Base-by-base conservation (phyloP, 129 eudicot species). In the Calendula officinalis region DNA sequence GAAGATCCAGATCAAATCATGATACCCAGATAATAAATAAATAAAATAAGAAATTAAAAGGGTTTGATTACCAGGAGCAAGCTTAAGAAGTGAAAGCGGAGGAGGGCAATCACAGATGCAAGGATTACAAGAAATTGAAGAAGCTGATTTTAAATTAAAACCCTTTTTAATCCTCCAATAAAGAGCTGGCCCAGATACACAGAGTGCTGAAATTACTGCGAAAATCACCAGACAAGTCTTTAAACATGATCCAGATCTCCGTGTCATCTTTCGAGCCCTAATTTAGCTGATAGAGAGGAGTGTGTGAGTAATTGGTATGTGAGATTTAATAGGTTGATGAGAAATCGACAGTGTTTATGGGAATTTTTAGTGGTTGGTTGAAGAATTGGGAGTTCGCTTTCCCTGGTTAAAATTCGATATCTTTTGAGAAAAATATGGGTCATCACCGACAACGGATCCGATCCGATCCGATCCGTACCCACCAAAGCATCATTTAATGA, bases 21-120 rank as follows among this genome's bases (percentile, higher is more conserved):
- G 30, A 22, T 22, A 22, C 30, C 30, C 30, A 22, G 30, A 43
- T 3, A 43, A 16, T 41, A 5, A 34, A 16, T 41, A 5, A 34
- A 64, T 36, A 15, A 4, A 14, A 10, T 36, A 43, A 62, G 22
- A 13, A 64, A 17, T 4, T 41, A 15, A 70, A 9, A 15, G 39
- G 60, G 43, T 67, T 56, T 45, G 54, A 30, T 42, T 63, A 85
- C 90, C 90, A 70, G 91, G 88, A 68, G 83, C 83, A 70, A 82
- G 77, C 49, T 83, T 82, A 45, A 79, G 75, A 60, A 89, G 80
- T 43, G 97, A 78, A 30, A 81, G 97, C 53, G 95, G 95, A 67
- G 97, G 91, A 36, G 95, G 83, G 55, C 97, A 86, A 60, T 81
- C 70, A 63, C 97, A 90, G 48, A 59, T n/a, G 74, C 97, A 90